phyloP scores from a whole-genome alignment of 2,329 filamentous ascomycete species.

The Cladosporium phlei region DNA sequence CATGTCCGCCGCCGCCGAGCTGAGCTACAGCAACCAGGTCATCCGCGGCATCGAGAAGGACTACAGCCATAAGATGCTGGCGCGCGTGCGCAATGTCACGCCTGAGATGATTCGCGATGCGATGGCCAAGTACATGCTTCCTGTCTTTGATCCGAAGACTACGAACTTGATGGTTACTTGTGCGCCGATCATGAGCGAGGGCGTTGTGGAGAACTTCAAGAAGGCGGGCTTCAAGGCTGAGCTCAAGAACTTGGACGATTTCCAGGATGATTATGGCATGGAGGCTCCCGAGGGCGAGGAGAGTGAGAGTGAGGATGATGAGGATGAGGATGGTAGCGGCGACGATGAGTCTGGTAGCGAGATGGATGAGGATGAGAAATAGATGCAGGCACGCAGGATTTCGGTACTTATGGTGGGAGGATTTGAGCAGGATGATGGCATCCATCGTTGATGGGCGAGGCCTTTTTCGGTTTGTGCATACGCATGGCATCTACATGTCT shows the following conservation, averaged over 20 bases:
- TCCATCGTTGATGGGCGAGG: too few species aligned
- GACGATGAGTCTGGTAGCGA: slow-evolving; percentile 44
- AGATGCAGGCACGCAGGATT: too few species aligned
- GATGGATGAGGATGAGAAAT: slow-evolving; percentile 15
- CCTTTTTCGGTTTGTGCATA: too few species aligned
- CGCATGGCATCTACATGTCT: too few species aligned
- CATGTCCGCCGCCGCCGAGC: slow-evolving; percentile 73
- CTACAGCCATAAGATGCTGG: slow-evolving; percentile 72
- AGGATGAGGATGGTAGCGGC: slow-evolving; percentile 45
- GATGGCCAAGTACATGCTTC: slow-evolving; percentile 70
- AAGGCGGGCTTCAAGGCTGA: slow-evolving; percentile 73
- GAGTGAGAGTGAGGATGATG: slow-evolving; percentile 56
- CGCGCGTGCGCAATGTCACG: slow-evolving; percentile 69
- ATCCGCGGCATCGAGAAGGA: slow-evolving; percentile 70
- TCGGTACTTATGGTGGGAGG: too few species aligned
- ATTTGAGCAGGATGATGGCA: too few species aligned
- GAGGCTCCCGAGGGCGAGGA: slow-evolving; percentile 59
- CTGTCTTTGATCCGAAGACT: slow-evolving; percentile 72
- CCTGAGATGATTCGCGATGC: slow-evolving; percentile 71
- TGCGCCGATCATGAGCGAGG: slow-evolving; percentile 77
- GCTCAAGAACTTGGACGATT: slow-evolving; percentile 68
- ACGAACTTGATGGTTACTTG: slow-evolving; percentile 87
- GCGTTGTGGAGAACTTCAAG: slow-evolving; percentile 69
- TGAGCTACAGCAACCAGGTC: slow-evolving; percentile 78
- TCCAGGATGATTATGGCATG: slow-evolving; percentile 86